Evolutionary conservation across 2,329 filamentous ascomycete genomes (phyloP).

Genomic region (Neonectria hederae): DNA sequence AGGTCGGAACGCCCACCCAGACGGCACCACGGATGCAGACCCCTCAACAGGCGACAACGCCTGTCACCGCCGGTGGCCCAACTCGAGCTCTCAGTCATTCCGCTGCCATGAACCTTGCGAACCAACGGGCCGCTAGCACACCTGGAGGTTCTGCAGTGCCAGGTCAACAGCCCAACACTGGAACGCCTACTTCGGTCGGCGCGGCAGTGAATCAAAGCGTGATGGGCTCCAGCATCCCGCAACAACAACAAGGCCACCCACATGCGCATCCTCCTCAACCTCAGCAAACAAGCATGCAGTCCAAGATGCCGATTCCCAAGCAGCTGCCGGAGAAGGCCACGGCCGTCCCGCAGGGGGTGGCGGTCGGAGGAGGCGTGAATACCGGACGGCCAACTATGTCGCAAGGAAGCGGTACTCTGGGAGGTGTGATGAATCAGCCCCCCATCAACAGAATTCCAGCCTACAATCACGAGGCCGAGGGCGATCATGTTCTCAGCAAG

Average conservation of each 20-base stretch:
- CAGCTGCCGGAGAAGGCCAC: slow-evolving; percentile 74
- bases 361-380: slow-evolving; percentile 70
- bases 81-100: slow-evolving; percentile 59
- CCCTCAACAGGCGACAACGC: slow-evolving; percentile 59
- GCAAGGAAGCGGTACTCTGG: slow-evolving; percentile 78
- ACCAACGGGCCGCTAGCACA: slow-evolving; percentile 51
- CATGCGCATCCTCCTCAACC: slow-evolving; percentile 60
- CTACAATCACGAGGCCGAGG: slow-evolving; percentile 90
- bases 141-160: slow-evolving; percentile 45
- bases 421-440: slow-evolving; percentile 87
- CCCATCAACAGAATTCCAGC: slow-evolving; percentile 82
- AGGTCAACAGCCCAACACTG: slow-evolving; percentile 44
- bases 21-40: slow-evolving; percentile 59
- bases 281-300: slow-evolving; percentile 54
- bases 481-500: slow-evolving; percentile 94
- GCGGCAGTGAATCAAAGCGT: slow-evolving; percentile 45
- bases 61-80: slow-evolving; percentile 49
- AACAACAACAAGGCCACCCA: slow-evolving; percentile 53
- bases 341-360: slow-evolving; percentile 76
- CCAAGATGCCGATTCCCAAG: slow-evolving; percentile 86
- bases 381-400: slow-evolving; percentile 83
- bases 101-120: slow-evolving; percentile 60
- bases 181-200: slow-evolving; percentile 43
- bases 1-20: slow-evolving; percentile 58
- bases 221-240: slow-evolving; percentile 45